Percentiles rank a stretch among this genome's conserved stretches.
Conservation (phyloP, 75 land plant species). For the Isoetes taiwanensis region DNA sequence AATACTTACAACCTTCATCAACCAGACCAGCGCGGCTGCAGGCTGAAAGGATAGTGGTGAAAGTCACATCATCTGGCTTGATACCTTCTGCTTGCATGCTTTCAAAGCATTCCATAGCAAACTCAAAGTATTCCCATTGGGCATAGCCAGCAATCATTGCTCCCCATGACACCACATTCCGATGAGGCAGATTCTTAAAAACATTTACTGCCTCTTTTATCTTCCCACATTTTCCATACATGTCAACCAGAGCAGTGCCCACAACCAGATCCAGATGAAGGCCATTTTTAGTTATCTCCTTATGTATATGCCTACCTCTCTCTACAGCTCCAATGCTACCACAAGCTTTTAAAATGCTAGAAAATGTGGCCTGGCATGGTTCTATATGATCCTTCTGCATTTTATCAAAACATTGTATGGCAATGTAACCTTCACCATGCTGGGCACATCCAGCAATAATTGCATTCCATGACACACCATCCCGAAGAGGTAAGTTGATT, state of each 20-base stretch:
- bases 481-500: background rate
- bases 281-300: background rate
- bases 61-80: background rate
- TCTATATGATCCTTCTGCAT: background rate
- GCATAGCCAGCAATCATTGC: background rate
- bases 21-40: background rate
- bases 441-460: background rate
- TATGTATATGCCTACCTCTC: background rate
- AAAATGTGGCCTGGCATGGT: background rate
- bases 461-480: background rate
- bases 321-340: background rate
- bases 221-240: slow-evolving; percentile 2
- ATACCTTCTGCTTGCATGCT: background rate
- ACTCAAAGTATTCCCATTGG: background rate
- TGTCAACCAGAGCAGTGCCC: slow-evolving; percentile 1
- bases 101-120: background rate
- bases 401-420: background rate
- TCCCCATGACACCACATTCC: background rate
- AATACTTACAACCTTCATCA: background rate
- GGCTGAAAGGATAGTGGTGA: background rate
- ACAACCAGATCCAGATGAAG: background rate
- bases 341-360: background rate
- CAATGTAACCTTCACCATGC: background rate
- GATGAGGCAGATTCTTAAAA: background rate
- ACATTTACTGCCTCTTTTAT: background rate